phyloP scores from a whole-genome alignment of 2,329 filamentous ascomycete genomes.

The Fusarium sp. region DNA sequence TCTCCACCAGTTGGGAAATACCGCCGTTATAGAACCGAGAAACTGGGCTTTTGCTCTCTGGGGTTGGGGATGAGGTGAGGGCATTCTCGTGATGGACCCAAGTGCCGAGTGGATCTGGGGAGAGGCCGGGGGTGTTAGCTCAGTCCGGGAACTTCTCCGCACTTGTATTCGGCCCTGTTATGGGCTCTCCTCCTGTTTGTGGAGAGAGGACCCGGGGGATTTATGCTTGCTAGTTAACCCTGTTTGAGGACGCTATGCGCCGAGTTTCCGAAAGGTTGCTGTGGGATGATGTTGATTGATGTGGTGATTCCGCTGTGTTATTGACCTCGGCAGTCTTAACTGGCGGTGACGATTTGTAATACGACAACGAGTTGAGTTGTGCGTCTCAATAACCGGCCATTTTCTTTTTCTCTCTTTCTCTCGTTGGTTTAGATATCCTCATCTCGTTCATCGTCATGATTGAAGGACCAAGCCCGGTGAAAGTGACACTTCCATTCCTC shows the following conservation, averaged over 20 bases:
- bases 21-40: constrained; percentile 39
- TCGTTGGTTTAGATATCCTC: not conserved
- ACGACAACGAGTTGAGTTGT: not conserved
- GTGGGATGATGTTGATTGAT: not conserved
- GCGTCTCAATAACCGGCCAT: not conserved
- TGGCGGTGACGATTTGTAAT: not conserved
- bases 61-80: not conserved
- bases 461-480: not conserved
- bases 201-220: not conserved
- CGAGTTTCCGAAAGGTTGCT: not conserved
- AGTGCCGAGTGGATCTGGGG: constrained; percentile 33
- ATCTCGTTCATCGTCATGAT: not conserved
- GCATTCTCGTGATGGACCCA: constrained; percentile 14
- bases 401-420: not conserved
- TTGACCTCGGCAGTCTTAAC: not conserved
- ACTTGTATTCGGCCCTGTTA: constrained; percentile 33
- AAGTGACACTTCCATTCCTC: not conserved
- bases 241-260: not conserved
- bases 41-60: constrained; percentile 29
- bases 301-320: not conserved
- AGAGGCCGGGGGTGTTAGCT: constrained; percentile 9
- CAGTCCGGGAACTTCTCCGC: constrained; percentile 14
- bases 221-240: not conserved
- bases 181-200: constrained; percentile 12
- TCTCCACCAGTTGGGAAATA: constrained; percentile 29